Conservation (phyloP, 441 rosid genomes). For the Eutrema salsugineum region DNA sequence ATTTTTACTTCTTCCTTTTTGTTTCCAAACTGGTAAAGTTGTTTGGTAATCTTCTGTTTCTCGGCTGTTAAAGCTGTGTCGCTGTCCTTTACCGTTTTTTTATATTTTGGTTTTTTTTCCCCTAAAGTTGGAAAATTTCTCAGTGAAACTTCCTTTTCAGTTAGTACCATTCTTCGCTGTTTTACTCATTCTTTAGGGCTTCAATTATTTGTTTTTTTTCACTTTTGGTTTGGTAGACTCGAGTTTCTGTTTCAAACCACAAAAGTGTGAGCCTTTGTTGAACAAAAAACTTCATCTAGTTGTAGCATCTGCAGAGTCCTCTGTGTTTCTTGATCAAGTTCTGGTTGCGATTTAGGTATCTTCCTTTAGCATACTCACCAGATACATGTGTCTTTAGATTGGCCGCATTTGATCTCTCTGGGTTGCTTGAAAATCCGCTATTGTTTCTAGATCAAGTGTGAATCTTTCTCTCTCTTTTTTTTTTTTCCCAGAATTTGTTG, state of each 20-base stretch:
- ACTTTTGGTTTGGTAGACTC: neutral
- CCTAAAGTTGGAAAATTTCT: conserved; percentile 15
- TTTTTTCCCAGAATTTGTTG: neutral
- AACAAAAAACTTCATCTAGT: neutral
- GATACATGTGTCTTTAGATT: neutral
- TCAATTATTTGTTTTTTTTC: neutral
- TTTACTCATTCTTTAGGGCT: conserved; percentile 24
- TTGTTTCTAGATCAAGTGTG: neutral
- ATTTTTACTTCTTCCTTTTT: neutral
- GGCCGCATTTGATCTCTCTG: conserved; percentile 2
- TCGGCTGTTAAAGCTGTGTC: neutral
- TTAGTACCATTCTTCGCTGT: conserved; percentile 15
- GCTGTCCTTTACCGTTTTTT: conserved; percentile 3
- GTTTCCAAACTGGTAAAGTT: conserved; percentile 18
- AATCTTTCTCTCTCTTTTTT: neutral
- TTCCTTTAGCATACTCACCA: neutral
- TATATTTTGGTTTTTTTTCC: neutral
- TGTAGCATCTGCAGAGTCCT: neutral
- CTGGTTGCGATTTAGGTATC: neutral
- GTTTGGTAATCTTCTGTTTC: neutral
- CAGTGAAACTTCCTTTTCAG: conserved; percentile 15
- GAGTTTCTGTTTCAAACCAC: neutral
- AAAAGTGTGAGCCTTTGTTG: conserved; percentile 16
- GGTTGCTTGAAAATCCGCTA: neutral
- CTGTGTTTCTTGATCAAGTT: conserved; percentile 15